These are phyloP conservation scores for Populus davidiana DNA, from an alignment of 345 rosid species.

Conservation along the genomic window DNA sequence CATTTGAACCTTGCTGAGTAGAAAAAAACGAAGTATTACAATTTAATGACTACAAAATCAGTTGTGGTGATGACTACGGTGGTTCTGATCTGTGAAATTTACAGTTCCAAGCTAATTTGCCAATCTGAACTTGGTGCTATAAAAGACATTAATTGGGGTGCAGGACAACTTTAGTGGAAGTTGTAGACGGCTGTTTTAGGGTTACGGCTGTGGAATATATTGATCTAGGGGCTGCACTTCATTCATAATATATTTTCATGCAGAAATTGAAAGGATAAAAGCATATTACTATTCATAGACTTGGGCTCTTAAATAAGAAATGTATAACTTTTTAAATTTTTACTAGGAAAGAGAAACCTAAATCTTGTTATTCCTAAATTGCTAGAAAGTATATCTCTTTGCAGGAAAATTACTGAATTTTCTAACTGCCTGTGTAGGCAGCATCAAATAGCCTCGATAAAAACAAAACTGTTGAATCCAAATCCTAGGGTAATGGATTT, in stretches of 20 bases:
- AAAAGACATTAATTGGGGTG: neutral
- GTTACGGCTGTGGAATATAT: neutral
- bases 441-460: neutral
- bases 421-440: neutral
- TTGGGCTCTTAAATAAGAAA: neutral
- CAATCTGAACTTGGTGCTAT: neutral
- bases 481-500: neutral
- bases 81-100: neutral
- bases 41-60: neutral
- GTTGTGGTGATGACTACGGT: too few species aligned
- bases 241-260: neutral
- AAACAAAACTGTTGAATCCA: neutral
- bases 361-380: neutral
- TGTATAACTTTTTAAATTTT: neutral
- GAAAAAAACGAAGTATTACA: neutral
- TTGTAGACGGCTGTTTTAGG: neutral
- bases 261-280: neutral
- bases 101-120: neutral
- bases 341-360: neutral
- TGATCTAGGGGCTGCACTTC: neutral
- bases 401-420: neutral
- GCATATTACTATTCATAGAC: neutral
- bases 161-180: neutral
- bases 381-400: neutral
- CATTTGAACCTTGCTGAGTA: neutral